These are phyloP conservation scores for Globisporangium apiculatum DNA, from an alignment of 352 stramenopile species.

Conservation along the genomic window DNA sequence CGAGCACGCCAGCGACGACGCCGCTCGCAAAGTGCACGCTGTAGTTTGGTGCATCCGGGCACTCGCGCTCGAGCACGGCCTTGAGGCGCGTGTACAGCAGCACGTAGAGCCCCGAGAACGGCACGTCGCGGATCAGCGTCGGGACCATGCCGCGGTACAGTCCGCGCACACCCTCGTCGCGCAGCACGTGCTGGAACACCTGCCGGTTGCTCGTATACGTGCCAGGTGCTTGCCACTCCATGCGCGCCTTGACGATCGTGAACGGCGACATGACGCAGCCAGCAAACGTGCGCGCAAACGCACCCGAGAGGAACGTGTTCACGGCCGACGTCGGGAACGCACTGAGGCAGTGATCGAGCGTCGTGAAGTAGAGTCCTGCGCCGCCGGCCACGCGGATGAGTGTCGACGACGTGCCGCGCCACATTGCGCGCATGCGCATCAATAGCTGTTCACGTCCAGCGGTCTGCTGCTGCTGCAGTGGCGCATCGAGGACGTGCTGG, in stretches of 20 bases:
- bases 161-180: constrained; percentile 58
- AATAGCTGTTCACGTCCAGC: constrained; percentile 13
- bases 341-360: constrained; percentile 60
- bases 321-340: constrained; percentile 43
- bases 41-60: constrained; percentile 40
- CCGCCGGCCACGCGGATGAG: constrained; percentile 75
- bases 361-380: constrained; percentile 80
- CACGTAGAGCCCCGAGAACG: constrained; percentile 86
- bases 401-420: constrained; percentile 75
- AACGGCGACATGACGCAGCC: constrained; percentile 75
- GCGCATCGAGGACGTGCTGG: constrained; percentile 6
- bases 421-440: constrained; percentile 57
- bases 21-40: constrained; percentile 75
- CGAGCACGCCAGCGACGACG: constrained; percentile 63
- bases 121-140: constrained; percentile 81
- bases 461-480: constrained; percentile 6
- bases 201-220: constrained; percentile 57
- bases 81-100: constrained; percentile 79
- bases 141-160: constrained; percentile 84
- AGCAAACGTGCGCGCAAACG: constrained; percentile 81
- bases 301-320: constrained; percentile 77
- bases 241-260: constrained; percentile 82
- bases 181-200: constrained; percentile 57
- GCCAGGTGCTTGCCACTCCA: constrained; percentile 72
- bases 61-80: constrained; percentile 29